These are phyloP conservation scores for Huntiella decipiens DNA, from an alignment of 2,329 filamentous ascomycete genomes.

Conservation along the genomic window DNA sequence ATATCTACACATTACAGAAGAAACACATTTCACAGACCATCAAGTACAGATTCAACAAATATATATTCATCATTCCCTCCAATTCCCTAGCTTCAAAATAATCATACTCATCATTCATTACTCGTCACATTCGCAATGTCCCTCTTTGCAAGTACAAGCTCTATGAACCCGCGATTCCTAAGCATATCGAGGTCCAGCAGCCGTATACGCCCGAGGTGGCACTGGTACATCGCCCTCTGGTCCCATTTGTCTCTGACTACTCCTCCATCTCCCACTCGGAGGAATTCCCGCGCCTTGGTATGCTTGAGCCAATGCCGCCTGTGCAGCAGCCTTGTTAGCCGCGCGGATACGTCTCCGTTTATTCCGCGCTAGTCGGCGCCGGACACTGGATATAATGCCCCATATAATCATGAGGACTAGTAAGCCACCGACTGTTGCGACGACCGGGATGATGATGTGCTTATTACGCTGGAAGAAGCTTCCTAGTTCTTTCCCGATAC, in stretches of 20 bases:
- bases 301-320: background rate
- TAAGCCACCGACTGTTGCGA: constrained; percentile 50
- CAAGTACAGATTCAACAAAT: too few relatives aligned
- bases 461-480: constrained; percentile 64
- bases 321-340: background rate
- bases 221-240: too few relatives aligned
- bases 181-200: constrained; percentile 3
- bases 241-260: background rate
- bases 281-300: background rate
- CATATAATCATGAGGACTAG: constrained; percentile 54
- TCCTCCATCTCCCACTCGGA: background rate
- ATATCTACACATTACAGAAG: too few relatives aligned
- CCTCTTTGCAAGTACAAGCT: background rate
- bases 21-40: too few relatives aligned
- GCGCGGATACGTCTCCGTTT: background rate
- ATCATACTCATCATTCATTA: too few relatives aligned
- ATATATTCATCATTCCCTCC: too few relatives aligned
- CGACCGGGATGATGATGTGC: constrained; percentile 64
- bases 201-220: background rate
- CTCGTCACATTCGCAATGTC: too few relatives aligned
- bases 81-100: too few relatives aligned
- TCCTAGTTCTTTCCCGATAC: constrained; percentile 48
- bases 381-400: constrained; percentile 29
- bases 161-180: background rate
- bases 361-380: constrained; percentile 7